Conservation (phyloP, 495 filamentous ascomycete genomes). For the Penicillium desertorum region DNA sequence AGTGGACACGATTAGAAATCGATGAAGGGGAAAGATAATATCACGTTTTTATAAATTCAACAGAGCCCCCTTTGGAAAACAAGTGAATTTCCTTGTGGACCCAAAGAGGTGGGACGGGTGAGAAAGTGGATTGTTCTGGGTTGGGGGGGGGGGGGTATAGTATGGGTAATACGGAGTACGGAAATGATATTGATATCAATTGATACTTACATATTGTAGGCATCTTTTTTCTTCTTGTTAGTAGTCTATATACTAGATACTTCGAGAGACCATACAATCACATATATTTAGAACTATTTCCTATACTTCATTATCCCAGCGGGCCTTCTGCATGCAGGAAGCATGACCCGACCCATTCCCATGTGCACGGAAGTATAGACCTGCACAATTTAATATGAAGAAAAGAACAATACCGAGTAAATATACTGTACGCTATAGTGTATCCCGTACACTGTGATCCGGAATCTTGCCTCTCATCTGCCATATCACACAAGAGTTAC, state of each 20-base stretch:
- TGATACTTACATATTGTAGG: too few species aligned
- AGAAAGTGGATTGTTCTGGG: conserved; percentile 2
- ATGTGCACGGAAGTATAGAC: background rate
- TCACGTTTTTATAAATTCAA: too few species aligned
- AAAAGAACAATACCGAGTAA: too few species aligned
- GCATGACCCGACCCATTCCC: conserved; percentile 3
- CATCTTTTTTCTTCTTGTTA: too few species aligned
- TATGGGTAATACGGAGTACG: too few species aligned
- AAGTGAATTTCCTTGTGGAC: background rate
- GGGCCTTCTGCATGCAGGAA: background rate
- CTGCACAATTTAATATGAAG: background rate
- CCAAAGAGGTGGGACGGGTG: background rate
- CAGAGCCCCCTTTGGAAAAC: too few species aligned
- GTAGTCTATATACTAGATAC: too few species aligned
- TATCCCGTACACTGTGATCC: background rate
- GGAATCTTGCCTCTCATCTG: background rate
- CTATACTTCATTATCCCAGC: background rate
- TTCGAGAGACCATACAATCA: background rate
- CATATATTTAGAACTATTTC: background rate
- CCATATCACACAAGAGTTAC: background rate
- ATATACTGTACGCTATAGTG: background rate
- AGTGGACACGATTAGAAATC: too few species aligned
- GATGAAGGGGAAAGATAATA: too few species aligned
- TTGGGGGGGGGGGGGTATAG: too few species aligned
- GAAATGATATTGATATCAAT: too few species aligned